A percentile compares a stretch with the other conserved stretches of the same genome.
Conservation (phyloP, 2,329 filamentous ascomycete species). For the Colletotrichum tabaci region DNA sequence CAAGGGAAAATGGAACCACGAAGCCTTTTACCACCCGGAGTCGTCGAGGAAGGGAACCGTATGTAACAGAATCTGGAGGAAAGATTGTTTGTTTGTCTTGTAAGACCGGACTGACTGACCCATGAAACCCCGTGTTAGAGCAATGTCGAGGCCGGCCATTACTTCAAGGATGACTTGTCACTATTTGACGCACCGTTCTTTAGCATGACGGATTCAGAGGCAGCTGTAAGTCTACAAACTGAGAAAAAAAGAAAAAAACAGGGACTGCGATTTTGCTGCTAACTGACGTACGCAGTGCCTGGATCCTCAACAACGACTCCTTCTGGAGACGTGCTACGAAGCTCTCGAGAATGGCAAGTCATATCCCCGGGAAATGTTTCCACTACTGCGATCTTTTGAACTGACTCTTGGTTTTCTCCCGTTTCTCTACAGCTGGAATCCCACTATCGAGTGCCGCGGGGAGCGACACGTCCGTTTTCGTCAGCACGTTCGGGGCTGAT, state of each 20-base stretch:
- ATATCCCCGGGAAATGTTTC: not conserved
- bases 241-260: no score
- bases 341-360: slow-evolving; percentile 19
- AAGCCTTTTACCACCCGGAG: slow-evolving; percentile 26
- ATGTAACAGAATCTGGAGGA: not conserved
- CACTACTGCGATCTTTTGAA: slow-evolving; percentile 34
- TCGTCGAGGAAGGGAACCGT: slow-evolving; percentile 18
- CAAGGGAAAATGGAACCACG: slow-evolving; percentile 17
- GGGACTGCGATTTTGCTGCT: not conserved
- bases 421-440: slow-evolving; percentile 33
- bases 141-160: slow-evolving; percentile 9
- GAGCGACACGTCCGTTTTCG: slow-evolving; percentile 56
- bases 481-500: slow-evolving; percentile 51
- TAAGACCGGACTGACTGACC: not conserved
- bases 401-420: not conserved
- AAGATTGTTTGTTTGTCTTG: not conserved
- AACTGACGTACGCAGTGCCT: not conserved
- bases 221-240: slow-evolving; percentile 1
- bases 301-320: not conserved
- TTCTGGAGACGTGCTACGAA: slow-evolving; percentile 1
- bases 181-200: slow-evolving; percentile 12
- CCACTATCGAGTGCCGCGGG: slow-evolving; percentile 14
- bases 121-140: not conserved
- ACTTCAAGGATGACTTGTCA: slow-evolving; percentile 1
- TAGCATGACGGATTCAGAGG: not conserved